Evolutionary conservation across 768 basidiomycete genomes (phyloP), one percentile per base, ranked within the genome.

Genomic region (Leccinum uliginosum): DNA sequence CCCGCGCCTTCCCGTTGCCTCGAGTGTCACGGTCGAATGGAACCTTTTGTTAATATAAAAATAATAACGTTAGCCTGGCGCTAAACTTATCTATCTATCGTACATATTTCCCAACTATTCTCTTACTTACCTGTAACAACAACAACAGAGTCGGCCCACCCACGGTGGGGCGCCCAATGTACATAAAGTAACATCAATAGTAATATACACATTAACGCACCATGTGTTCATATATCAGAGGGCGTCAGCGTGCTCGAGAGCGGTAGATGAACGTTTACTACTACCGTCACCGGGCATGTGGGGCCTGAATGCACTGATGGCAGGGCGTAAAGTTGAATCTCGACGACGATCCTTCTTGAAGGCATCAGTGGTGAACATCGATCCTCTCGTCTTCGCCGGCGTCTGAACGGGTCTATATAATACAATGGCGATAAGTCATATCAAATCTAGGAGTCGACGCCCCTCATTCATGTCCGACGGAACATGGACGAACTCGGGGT

Each of bases 381-480:
- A 35, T 35, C 34, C 26, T 15, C 35, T 56, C 57, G 57, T 50
- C 57, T 40, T 52, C 55, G 44, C 51, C 45, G 46, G 38, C 46
- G 47, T 43, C 55, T 55, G 54, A 40, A 32, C 50, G 26, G 56
- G 46, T 40, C 34, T 51, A 51, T 29, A 62, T 54, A 35, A 50
- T 29, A 62, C 52, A 35, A 50, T 30, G 29, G 29, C 29, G 29
- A 30, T 30, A 30, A 30, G 11, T 32, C 1, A 34, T 35, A 40
- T 52, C 66, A 64, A 64, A 38, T 43, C 12, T 8, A 40, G n/a
- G 50, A 38, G 35, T 38, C 34, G 34, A 35, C 34, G 15, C 8
- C n/a, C 35, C 8, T 17, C 17, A n/a, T 62, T 66, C 65, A 66
- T 68, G 61, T 66, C 65, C 64, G 65, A 56, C 53, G 38, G 24